Base-by-base conservation (phyloP, 2,329 filamentous ascomycete genomes). In the Alternaria solani region DNA sequence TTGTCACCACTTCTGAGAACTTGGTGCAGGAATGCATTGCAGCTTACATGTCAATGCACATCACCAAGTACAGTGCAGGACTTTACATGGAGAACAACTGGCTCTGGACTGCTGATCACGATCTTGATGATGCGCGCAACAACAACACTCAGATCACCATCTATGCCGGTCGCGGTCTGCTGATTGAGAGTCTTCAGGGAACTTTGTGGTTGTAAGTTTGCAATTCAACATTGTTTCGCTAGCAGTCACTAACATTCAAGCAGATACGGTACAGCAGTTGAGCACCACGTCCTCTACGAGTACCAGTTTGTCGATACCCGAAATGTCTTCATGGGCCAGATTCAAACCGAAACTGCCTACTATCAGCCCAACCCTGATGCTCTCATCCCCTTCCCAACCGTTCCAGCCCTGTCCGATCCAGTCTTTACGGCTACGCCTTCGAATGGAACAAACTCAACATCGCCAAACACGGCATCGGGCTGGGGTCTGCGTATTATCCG, bases 71-170 rank as follows among this genome's bases (percentile, higher is more conserved):
- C 12, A 85, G 81, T 1, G 88, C 88, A 2, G 73, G 73, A 0
- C 84, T 89, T 41, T 96, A 96, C 79, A 82, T 96, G 57, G 93
- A 96, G 80, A 96, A 97, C 81, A 89, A 86, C 51, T 97, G 94
- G 94, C 89, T 91, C 77, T 97, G 94, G 94, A 90, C 93, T 30
- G 88, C 94, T 0, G 94, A 97, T 26, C 73, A 76, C 81, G 92
- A 96, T 75, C 89, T 97, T 25, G 94, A 97, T 76, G 85, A 88
- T 12, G 65, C 80, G 3, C 88, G 90, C 70, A 87, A 92, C 78
- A 87, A 81, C 59, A 75, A 75, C 60, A 73, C 71, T 2, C 91
- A 94, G 78, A 89, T 94, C 78, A 90, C 89, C 71, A 87, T 97
- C 69, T 97, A 91, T 85, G 95, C 92, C 74, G 94, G 93, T 30